Percentiles rank a stretch among this genome's conserved stretches.
phyloP scores from a whole-genome alignment of 768 basidiomycete species.

The Sutorius australiensis region DNA sequence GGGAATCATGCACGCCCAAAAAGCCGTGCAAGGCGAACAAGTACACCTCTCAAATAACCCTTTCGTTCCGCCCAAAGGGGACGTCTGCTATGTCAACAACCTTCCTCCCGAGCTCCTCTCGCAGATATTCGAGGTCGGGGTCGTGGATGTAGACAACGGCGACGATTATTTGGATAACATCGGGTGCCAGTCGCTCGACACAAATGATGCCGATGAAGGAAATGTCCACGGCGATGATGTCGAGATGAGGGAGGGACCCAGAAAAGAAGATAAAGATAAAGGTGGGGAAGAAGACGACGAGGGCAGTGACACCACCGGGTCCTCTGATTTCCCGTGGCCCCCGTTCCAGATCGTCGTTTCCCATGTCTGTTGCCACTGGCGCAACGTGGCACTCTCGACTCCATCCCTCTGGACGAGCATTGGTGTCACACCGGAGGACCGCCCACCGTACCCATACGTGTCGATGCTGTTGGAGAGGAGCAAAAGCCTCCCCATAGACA shows the following conservation, averaged over 20 bases:
- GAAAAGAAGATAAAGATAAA: not conserved
- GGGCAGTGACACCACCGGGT: conserved; percentile 6
- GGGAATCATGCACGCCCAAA: conserved; percentile 2
- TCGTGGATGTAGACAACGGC: conserved; percentile 32
- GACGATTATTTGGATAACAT: conserved; percentile 25
- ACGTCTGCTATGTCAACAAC: conserved; percentile 44
- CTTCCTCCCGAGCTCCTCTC: conserved; percentile 57
- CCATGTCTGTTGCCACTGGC: conserved; percentile 62
- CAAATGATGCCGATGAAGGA: conserved; percentile 27
- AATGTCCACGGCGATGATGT: conserved; percentile 9
- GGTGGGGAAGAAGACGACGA: not conserved
- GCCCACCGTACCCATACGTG: conserved; percentile 43
- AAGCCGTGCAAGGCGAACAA: not conserved
- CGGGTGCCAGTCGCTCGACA: conserved; percentile 29
- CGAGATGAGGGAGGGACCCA: not conserved
- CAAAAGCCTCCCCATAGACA: conserved; percentile 49
- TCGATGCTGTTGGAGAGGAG: conserved; percentile 49
- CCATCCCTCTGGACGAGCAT: conserved; percentile 57
- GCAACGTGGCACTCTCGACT: conserved; percentile 46
- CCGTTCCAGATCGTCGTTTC: conserved; percentile 54
- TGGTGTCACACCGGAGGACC: conserved; percentile 16
- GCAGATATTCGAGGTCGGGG: conserved; percentile 51
- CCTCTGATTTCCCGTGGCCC: conserved; percentile 11
- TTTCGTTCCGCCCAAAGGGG: conserved; percentile 41
- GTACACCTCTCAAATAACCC: conserved; percentile 43